Conservation (phyloP, 2,329 filamentous ascomycete species). For the Apiospora saccharicola region DNA sequence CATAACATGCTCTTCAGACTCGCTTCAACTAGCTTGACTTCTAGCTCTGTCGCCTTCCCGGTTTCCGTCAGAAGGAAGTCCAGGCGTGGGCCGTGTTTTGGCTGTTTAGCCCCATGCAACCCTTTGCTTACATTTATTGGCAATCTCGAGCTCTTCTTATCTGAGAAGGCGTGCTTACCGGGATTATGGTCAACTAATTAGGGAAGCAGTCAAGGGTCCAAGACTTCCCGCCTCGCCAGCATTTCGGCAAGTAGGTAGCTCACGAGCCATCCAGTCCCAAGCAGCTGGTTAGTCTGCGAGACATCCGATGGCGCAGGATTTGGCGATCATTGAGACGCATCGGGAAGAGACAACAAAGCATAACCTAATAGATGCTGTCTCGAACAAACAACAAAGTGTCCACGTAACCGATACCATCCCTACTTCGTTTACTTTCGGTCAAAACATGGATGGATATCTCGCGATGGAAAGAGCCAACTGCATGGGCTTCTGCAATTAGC, state of each 20-base stretch:
- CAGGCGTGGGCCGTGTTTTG: not conserved
- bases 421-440: slow-evolving; percentile 3
- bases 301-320: slow-evolving; percentile 16
- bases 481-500: not conserved
- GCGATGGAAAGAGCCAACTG: not conserved
- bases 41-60: not conserved
- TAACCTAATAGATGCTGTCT: not conserved
- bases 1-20: not conserved
- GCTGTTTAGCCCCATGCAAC: not conserved
- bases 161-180: slow-evolving; percentile 16
- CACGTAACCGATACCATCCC: slow-evolving; percentile 15
- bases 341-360: not conserved
- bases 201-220: slow-evolving; percentile 6
- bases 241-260: slow-evolving; percentile 10
- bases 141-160: not conserved
- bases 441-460: not conserved
- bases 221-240: slow-evolving; percentile 17
- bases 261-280: slow-evolving; percentile 13
- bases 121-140: slow-evolving; percentile 5
- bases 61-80: not conserved
- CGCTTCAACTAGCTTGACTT: not conserved
- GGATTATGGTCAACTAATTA: slow-evolving; percentile 6
- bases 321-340: slow-evolving; percentile 13
- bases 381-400: not conserved
- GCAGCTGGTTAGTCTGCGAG: slow-evolving; percentile 18